Conservation (phyloP, 768 basidiomycete species). For the Steccherinum ochraceum region DNA sequence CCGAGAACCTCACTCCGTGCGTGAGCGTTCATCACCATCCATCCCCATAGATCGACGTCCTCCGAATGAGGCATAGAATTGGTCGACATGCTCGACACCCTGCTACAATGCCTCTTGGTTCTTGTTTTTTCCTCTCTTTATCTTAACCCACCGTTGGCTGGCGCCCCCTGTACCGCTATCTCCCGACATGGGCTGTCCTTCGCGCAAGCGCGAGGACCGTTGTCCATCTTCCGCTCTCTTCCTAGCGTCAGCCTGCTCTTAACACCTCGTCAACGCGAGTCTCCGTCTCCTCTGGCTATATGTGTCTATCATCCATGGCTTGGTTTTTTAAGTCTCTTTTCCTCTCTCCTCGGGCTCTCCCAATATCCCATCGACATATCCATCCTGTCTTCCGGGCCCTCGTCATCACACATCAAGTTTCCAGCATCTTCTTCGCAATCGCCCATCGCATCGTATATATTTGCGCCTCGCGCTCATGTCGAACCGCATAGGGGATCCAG, state of each 20-base stretch:
- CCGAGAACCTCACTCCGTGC: conserved; percentile 19
- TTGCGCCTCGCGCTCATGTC: conserved; percentile 4
- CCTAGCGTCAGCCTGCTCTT: conserved; percentile 26
- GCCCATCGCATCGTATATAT: conserved; percentile 21
- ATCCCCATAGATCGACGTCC: conserved; percentile 9
- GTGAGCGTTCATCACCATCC: conserved; percentile 11
- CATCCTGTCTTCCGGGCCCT: conserved; percentile 53
- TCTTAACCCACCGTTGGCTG: conserved; percentile 16
- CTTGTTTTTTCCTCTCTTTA: conserved; percentile 16
- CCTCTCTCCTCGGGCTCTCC: conserved; percentile 17
- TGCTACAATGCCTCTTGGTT: conserved; percentile 3
- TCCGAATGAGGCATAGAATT: conserved; percentile 19
- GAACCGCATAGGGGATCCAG: neutral
- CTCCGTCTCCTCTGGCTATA: conserved; percentile 13
- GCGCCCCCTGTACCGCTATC: conserved; percentile 15
- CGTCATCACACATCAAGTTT: conserved; percentile 28
- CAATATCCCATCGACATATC: conserved; percentile 39
- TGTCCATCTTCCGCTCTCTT: conserved; percentile 35
- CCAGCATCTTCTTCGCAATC: conserved; percentile 21
- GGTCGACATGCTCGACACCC: neutral
- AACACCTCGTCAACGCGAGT: conserved; percentile 20
- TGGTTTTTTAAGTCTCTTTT: conserved; percentile 14
- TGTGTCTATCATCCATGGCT: conserved; percentile 12
- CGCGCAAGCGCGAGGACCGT: conserved; percentile 27
- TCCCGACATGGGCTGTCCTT: conserved; percentile 18